These are phyloP conservation scores for Nothophoma quercina DNA, from an alignment of 2,329 filamentous ascomycete genomes.

Conservation along the genomic window DNA sequence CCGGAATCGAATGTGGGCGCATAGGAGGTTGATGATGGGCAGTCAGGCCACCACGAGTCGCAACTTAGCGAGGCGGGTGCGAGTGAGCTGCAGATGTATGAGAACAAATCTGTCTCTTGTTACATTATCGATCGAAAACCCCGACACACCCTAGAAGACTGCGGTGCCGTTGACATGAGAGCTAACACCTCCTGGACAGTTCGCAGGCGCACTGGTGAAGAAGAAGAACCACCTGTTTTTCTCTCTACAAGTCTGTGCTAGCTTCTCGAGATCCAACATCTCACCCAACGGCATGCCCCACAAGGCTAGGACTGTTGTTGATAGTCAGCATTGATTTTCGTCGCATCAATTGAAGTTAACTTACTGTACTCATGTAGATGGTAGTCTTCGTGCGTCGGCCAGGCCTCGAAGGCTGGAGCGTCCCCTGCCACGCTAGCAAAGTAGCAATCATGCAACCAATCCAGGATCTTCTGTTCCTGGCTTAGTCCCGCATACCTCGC, in stretches of 20 bases:
- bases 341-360: no score
- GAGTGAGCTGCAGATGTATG: background rate
- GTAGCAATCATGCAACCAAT: conserved; percentile 74
- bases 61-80: background rate
- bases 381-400: conserved; percentile 59
- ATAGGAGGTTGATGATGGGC: background rate
- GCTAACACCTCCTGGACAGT: conserved; percentile 61
- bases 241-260: conserved; percentile 64
- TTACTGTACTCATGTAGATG: conserved; percentile 20
- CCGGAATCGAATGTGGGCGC: background rate
- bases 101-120: background rate
- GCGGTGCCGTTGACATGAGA: conserved; percentile 55
- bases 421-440: conserved; percentile 73
- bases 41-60: no score
- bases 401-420: conserved; percentile 68
- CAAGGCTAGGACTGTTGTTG: conserved; percentile 44
- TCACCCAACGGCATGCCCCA: conserved; percentile 53
- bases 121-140: background rate
- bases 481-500: conserved; percentile 59
- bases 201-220: conserved; percentile 66
- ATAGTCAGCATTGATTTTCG: background rate
- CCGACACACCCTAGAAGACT: conserved; percentile 35
- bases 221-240: conserved; percentile 67
- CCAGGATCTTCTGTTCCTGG: conserved; percentile 63
- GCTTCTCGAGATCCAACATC: conserved; percentile 58